These are phyloP conservation scores for Delonix regia DNA, from an alignment of 306 rosid species.

Conservation along the genomic window DNA sequence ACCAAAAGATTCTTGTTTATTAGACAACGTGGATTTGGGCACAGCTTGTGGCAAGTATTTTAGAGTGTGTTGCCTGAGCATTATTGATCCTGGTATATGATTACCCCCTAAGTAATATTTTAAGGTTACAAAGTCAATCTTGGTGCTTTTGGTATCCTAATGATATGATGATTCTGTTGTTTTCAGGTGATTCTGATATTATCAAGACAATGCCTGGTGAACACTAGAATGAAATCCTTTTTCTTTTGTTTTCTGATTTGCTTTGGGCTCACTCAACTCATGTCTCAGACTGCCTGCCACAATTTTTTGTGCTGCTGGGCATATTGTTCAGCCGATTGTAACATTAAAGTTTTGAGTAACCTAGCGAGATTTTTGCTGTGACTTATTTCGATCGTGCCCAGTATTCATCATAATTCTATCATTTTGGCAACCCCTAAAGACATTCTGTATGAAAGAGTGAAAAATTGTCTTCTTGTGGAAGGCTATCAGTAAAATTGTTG, in stretches of 20 bases:
- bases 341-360: neutral
- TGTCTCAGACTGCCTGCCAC: neutral
- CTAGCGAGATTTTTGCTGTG: neutral
- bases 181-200: constrained; percentile 43
- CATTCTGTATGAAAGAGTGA: no score
- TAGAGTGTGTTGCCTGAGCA: constrained; percentile 57
- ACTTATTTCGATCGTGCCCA: neutral
- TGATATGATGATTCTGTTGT: neutral
- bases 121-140: neutral
- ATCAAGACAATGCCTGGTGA: constrained; percentile 55
- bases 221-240: constrained; percentile 19
- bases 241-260: neutral
- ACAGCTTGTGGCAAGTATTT: constrained; percentile 60
- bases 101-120: neutral
- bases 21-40: constrained; percentile 62
- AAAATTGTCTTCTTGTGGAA: no score
- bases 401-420: neutral
- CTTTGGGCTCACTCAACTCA: neutral
- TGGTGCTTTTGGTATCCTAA: neutral
- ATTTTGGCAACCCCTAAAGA: neutral
- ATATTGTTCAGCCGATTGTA: neutral
- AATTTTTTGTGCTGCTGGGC: neutral
- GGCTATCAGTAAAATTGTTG: no score
- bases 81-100: constrained; percentile 49
- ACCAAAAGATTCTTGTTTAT: neutral